Base-by-base conservation (phyloP, 257 asterid genomes). In the Solanum rostratum region DNA sequence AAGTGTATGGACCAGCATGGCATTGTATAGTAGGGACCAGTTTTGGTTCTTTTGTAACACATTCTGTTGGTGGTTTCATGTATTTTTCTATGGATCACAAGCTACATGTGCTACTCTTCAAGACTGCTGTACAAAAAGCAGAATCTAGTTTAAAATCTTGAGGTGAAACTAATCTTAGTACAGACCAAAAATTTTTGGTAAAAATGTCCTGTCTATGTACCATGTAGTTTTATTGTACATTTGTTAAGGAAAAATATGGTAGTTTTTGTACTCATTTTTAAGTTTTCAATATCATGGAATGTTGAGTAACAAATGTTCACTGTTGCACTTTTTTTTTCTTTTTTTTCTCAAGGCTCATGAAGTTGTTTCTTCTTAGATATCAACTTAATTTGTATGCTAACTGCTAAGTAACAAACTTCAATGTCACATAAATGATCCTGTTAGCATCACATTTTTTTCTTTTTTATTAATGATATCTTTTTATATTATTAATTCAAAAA, bases 31-130 rank as follows among this genome's bases (percentile, higher is more conserved):
- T 86, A 82, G 90, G 90, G 85, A 74, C 87, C 80, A 86, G 83
- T 78, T 88, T 88, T 86, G 90, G 90, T 37, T 88, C 90, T 18
- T 88, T 86, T 84, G 90, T 86, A 49, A 88, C 90, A 14, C 89
- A 88, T 76, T 86, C 89, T 49, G 85, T 84, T 30, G 90, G 90
- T 74, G 89, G 87, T 55, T 88, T 88, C 68, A 76, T 88, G 71
- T 88, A 86, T 66, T 88, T 88, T 66, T 86, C 90, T 59, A 81
- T 88, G 87, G 90, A 88, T 88, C 88, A 88, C 33, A 86, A 88
- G 81, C 27, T 88, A 78, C 57, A 88, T 59, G 65, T 88, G 70
- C 90, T 88, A 41, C 37, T 88, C 59, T 88, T 88, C 90, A 88
- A 86, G 83, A 88, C 90, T 30, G 52, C 84, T 81, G 82, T 78